Base-by-base conservation (phyloP, 352 stramenopile species). In the Aphanomyces astaci region DNA sequence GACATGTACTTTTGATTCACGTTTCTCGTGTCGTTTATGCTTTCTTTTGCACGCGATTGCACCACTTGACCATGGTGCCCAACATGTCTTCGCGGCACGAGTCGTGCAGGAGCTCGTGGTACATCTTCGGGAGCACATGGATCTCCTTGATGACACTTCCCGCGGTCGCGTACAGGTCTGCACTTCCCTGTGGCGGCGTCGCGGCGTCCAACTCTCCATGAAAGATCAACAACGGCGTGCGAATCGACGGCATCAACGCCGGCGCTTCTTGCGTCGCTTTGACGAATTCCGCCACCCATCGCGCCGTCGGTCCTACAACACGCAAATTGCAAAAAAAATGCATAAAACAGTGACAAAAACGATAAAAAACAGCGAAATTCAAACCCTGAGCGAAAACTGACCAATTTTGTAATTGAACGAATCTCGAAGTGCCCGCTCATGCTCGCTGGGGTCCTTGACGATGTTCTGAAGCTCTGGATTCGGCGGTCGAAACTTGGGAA, bases 401-500 rank as follows among this genome's bases (percentile, higher is more conserved):
- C 48, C 48, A 13, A 24, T 24, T n/a, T 66, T 66, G 33, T 57
- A 72, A 5, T 73, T 72, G 22, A 84, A 54, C 28, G 75, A 66
- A 33, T 84, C 78, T 1, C 74, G 72, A 4, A 72, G 40, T 72
- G 72, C 76, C 5, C 76, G 73, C 19, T 73, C 72, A 28, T 67
- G 76, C 9, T 78, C 63, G 30, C 64, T 57, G 17, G 48, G 48
- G 46, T 82, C 71, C 30, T 81, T 75, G 31, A 64, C 45, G 0
- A 84, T 63, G 30, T 77, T 60, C 0, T 71, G 62, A 33, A 81
- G 76, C 33, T 70, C 66, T 22, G 79, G 70, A 3, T 65, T 52
- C 0, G 74, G 72, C 13, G 80, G 22, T 3, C 75, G 63, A 63
- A 77, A 39, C 57, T 78, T 77, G 4, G 78, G 76, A 1, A 85